phyloP scores from a whole-genome alignment of 495 filamentous ascomycete species.

The Aspergillus nanangensis region DNA sequence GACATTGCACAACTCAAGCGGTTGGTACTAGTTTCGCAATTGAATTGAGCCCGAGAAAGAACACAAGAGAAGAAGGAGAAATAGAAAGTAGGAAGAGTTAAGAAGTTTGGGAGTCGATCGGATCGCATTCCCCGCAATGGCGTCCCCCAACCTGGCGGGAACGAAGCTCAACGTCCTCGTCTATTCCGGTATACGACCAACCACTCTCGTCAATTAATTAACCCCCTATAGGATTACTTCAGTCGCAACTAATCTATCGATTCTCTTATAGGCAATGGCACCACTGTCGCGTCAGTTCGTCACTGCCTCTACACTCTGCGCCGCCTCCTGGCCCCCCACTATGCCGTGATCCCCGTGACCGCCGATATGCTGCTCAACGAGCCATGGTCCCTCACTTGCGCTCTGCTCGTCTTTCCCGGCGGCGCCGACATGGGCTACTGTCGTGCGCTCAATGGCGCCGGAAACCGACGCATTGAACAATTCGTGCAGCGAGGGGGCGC shows the following conservation, averaged over 20 bases:
- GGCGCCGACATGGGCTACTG: slow-evolving; percentile 95
- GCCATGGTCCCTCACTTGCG: slow-evolving; percentile 84
- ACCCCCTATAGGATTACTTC: too few species aligned
- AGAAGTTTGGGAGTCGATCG: too few species aligned
- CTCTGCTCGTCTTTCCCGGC: slow-evolving; percentile 86
- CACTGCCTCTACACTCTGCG: slow-evolving; percentile 87
- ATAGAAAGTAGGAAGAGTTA: too few species aligned
- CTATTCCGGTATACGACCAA: slow-evolving; percentile 81
- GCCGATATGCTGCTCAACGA: slow-evolving; percentile 79
- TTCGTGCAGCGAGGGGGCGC: slow-evolving; percentile 82
- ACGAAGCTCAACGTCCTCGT: slow-evolving; percentile 81
- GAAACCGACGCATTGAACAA: slow-evolving; percentile 76
- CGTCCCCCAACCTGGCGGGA: slow-evolving; percentile 41
- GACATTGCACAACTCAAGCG: slow-evolving; percentile 24
- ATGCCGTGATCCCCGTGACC: slow-evolving; percentile 84
- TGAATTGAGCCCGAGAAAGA: not conserved
- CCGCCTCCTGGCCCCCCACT: slow-evolving; percentile 84
- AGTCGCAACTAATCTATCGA: too few species aligned
- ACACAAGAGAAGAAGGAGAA: slow-evolving; percentile 1
- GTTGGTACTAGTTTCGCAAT: not conserved
- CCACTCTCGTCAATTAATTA: too few species aligned
- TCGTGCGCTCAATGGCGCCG: slow-evolving; percentile 77
- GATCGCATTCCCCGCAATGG: slow-evolving; percentile 22
- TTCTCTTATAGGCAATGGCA: slow-evolving; percentile 73
- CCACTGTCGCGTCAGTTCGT: slow-evolving; percentile 80